Evolutionary conservation across 352 stramenopile species (phyloP).

Genomic region (Globisporangium splendens): DNA sequence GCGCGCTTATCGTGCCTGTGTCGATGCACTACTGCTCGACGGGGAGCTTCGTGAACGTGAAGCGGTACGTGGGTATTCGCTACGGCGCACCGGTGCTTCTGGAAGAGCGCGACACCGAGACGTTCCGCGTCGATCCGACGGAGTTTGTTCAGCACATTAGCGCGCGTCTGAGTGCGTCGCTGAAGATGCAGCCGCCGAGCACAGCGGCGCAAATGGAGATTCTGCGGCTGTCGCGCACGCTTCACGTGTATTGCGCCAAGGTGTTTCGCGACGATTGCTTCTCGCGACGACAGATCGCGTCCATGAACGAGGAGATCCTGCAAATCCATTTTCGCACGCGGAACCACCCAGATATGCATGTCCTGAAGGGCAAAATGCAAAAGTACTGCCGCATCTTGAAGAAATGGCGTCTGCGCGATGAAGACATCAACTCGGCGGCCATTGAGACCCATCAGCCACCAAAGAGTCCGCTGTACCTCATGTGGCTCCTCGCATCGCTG

Average conservation of each 20-base stretch:
- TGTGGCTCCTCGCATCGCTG: slow-evolving; percentile 38
- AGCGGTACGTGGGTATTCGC: slow-evolving; percentile 50
- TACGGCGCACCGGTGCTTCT: slow-evolving; percentile 66
- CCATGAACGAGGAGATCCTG: slow-evolving; percentile 78
- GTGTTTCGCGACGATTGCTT: slow-evolving; percentile 68
- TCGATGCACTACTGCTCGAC: slow-evolving; percentile 60
- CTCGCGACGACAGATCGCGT: slow-evolving; percentile 63
- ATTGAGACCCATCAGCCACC: slow-evolving; percentile 30
- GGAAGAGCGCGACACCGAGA: slow-evolving; percentile 48
- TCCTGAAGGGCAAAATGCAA: slow-evolving; percentile 64
- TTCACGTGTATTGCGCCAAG: slow-evolving; percentile 71
- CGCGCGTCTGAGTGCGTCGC: slow-evolving; percentile 41
- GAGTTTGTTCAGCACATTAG: slow-evolving; percentile 68
- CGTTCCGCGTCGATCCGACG: slow-evolving; percentile 23
- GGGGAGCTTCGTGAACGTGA: slow-evolving; percentile 38
- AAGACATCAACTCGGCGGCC: slow-evolving; percentile 66
- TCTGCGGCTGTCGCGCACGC: slow-evolving; percentile 54
- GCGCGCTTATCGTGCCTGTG: slow-evolving; percentile 58
- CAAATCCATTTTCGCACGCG: slow-evolving; percentile 74
- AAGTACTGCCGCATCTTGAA: slow-evolving; percentile 55
- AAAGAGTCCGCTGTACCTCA: slow-evolving; percentile 41
- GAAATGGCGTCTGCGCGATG: slow-evolving; percentile 58
- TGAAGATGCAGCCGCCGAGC: slow-evolving; percentile 56
- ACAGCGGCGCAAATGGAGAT: slow-evolving; percentile 65
- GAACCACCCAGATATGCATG: slow-evolving; percentile 67